Conservation (phyloP, 192 early-diverging fungal species). For the Mortierella claussenii region DNA sequence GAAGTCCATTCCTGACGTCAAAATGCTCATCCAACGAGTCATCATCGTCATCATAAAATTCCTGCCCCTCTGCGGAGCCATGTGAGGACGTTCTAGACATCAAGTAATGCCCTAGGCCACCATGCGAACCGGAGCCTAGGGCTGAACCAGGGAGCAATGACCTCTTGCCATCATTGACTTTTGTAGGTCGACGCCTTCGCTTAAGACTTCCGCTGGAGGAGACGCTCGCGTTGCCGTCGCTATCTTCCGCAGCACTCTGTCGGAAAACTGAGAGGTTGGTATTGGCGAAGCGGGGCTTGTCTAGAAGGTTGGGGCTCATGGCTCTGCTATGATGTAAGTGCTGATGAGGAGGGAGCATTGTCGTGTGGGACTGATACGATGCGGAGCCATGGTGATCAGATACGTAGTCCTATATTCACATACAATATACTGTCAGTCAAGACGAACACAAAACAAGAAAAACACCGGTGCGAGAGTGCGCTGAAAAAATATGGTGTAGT, state of each 20-base stretch:
- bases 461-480: too few relatives aligned
- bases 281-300: conserved; percentile 43
- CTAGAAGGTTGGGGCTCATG: conserved; percentile 38
- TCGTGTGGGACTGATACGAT: conserved; percentile 5
- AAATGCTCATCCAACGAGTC: conserved; percentile 35
- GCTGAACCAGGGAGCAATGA: conserved; percentile 27
- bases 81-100: conserved; percentile 32
- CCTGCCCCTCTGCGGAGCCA: conserved; percentile 26
- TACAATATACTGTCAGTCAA: not conserved
- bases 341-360: conserved; percentile 1
- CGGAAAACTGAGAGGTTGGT: conserved; percentile 39
- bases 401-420: conserved; percentile 14
- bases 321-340: conserved; percentile 19
- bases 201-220: conserved; percentile 49
- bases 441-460: not conserved
- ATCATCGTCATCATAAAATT: conserved; percentile 34
- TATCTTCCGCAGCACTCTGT: conserved; percentile 49
- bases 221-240: conserved; percentile 48
- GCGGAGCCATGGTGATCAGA: conserved; percentile 2
- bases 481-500: too few relatives aligned
- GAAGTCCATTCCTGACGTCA: conserved; percentile 41
- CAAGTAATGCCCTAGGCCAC: conserved; percentile 18
- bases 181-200: conserved; percentile 43
- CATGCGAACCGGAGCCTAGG: conserved; percentile 20
- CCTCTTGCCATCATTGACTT: conserved; percentile 25